Evolutionary conservation across 345 rosid genomes (phyloP).

Genomic region (Chamaenerion angustifolium): DNA sequence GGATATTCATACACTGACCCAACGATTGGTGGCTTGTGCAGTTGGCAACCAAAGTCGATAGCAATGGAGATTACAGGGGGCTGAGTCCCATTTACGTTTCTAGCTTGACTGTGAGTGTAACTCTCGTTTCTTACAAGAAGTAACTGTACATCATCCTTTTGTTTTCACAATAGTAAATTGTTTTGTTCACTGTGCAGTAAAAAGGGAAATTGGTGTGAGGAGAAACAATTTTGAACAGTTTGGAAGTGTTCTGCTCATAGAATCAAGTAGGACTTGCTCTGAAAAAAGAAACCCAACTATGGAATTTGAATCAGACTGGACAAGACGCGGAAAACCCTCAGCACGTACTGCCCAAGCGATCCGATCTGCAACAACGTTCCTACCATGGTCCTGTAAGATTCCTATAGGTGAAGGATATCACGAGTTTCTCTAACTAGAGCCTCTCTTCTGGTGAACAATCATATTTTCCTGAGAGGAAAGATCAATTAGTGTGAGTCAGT

Average conservation of each 20-base stretch:
- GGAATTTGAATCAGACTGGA: slow-evolving; percentile 64
- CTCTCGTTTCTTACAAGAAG: not conserved
- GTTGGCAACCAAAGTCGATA: slow-evolving; percentile 1
- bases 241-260: slow-evolving; percentile 13
- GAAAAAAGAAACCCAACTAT: slow-evolving; percentile 38
- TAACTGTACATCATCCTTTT: not conserved
- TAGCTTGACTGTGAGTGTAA: slow-evolving; percentile 29
- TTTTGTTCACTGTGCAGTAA: slow-evolving; percentile 15
- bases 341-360: slow-evolving; percentile 34
- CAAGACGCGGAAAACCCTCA: slow-evolving; percentile 34
- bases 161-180: not conserved
- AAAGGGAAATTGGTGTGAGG: slow-evolving; percentile 40
- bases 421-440: slow-evolving; percentile 39
- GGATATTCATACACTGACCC: not conserved
- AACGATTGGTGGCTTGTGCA: slow-evolving; percentile 1
- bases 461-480: slow-evolving; percentile 8
- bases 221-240: slow-evolving; percentile 18
- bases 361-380: slow-evolving; percentile 52
- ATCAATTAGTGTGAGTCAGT: slow-evolving; percentile 1
- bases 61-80: slow-evolving; percentile 73
- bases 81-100: slow-evolving; percentile 24
- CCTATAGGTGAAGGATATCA: slow-evolving; percentile 76
- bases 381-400: slow-evolving; percentile 74
- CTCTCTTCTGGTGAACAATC: slow-evolving; percentile 9
- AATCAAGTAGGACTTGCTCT: slow-evolving; percentile 11